A percentile compares a stretch with the other conserved stretches of the same genome.
phyloP scores from a whole-genome alignment of 345 rosid species.

The Orychophragmus violaceus region DNA sequence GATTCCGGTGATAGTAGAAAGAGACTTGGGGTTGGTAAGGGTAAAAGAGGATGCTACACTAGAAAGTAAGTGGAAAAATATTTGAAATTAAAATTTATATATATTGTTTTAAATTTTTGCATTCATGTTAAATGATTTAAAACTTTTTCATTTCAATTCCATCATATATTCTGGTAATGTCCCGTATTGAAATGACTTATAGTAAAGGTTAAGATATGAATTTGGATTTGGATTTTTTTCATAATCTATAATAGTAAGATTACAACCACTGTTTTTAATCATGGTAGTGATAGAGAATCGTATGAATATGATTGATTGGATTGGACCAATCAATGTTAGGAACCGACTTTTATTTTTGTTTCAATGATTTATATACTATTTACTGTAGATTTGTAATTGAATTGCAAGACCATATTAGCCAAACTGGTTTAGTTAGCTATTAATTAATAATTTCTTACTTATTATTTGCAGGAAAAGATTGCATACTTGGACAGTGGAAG shows the following conservation, averaged over 20 bases:
- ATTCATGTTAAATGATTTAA: background rate
- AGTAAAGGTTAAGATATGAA: background rate
- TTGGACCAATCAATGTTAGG: background rate
- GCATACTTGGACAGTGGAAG: constrained; percentile 29
- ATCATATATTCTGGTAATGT: constrained; percentile 15
- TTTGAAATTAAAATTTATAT: background rate
- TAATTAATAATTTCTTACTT: background rate
- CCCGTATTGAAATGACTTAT: constrained; percentile 9
- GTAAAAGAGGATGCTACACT: constrained; percentile 67
- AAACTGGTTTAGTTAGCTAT: background rate
- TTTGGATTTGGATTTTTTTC: background rate
- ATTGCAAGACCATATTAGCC: background rate
- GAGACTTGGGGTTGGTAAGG: constrained; percentile 31
- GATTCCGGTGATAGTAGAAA: constrained; percentile 56
- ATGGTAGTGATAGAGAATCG: constrained; percentile 1
- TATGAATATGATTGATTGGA: constrained; percentile 14
- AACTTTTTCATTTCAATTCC: background rate
- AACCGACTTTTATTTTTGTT: background rate
- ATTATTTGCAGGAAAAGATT: constrained; percentile 41
- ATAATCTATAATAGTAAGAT: background rate
- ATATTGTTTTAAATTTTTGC: background rate
- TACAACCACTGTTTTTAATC: background rate
- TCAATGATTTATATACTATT: background rate
- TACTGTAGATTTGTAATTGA: background rate
- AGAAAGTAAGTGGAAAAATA: constrained; percentile 51